These are phyloP conservation scores for Solanum acaule DNA, from an alignment of 257 asterid genomes.

Conservation along the genomic window DNA sequence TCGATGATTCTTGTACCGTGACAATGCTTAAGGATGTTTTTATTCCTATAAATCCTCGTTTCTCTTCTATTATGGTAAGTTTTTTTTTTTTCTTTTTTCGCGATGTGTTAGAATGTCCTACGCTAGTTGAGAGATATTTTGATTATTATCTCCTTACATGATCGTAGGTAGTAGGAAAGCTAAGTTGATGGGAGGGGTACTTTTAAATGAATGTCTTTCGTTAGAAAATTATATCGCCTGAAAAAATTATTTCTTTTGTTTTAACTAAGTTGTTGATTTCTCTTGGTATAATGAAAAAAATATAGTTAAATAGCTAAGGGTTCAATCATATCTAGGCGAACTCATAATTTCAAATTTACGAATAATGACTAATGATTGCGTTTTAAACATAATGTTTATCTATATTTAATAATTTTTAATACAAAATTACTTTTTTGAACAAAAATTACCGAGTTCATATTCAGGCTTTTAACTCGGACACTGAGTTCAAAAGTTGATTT, in stretches of 20 bases:
- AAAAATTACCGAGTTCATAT: not conserved
- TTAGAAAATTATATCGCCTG: not conserved
- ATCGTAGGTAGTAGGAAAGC: not conserved
- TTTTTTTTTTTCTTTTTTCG: not conserved
- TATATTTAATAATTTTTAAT: no score
- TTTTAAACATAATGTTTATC: no score
- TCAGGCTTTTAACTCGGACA: not conserved
- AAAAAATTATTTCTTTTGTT: no score
- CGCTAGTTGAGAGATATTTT: not conserved
- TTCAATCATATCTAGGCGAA: not conserved
- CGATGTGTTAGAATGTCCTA: not conserved
- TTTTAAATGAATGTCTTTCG: not conserved
- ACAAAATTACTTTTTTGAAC: not conserved
- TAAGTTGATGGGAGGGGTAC: not conserved
- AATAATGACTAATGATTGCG: no score
- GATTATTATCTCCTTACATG: not conserved
- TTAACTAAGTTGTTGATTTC: not conserved
- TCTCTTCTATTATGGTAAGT: constrained; percentile 38
- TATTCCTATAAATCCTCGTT: constrained; percentile 26
- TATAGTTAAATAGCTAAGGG: not conserved
- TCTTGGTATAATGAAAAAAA: not conserved
- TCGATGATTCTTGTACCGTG: constrained; percentile 12
- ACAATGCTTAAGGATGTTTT: constrained; percentile 14
- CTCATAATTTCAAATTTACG: no score
- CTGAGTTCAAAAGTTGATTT: not conserved